phyloP scores from a whole-genome alignment of 805 yeast genomes.

The Teunomyces stri region DNA sequence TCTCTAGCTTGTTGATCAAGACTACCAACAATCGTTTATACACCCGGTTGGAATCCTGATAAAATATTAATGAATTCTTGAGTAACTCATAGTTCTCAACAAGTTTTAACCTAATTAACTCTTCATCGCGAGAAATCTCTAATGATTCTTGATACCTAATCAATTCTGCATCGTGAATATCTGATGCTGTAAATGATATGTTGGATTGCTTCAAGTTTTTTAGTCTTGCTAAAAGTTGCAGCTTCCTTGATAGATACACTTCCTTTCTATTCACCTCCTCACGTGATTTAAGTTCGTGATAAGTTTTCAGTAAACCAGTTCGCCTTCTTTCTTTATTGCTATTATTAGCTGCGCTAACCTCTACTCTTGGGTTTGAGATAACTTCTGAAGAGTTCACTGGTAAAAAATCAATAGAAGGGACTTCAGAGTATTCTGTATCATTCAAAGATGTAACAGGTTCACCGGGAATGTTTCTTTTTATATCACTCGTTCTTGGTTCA shows the following conservation, averaged over 20 bases:
- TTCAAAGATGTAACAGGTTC: not conserved
- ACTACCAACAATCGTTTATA: conserved; percentile 30
- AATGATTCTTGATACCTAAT: conserved; percentile 14
- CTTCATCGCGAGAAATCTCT: conserved; percentile 29
- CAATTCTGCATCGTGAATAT: conserved; percentile 30
- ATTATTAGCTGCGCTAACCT: conserved; percentile 16
- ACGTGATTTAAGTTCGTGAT: conserved; percentile 17
- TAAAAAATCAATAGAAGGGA: not conserved
- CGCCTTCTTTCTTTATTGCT: conserved; percentile 23
- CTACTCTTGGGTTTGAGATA: conserved; percentile 7
- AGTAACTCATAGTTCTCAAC: conserved; percentile 31
- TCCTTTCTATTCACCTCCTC: conserved; percentile 14
- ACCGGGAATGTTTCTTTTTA: conserved; percentile 3
- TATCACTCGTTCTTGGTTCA: conserved; percentile 10
- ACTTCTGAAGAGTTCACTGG: conserved; percentile 5
- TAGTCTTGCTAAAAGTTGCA: conserved; percentile 24
- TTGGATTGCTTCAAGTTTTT: conserved; percentile 23
- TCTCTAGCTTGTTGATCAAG: conserved; percentile 34
- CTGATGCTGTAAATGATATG: conserved; percentile 19
- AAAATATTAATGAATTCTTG: conserved; percentile 29
- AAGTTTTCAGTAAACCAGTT: conserved; percentile 14
- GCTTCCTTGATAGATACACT: conserved; percentile 21
- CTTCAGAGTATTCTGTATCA: not conserved
- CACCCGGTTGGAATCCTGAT: conserved; percentile 35
- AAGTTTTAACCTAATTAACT: conserved; percentile 31